Percentiles rank a stretch among this genome's conserved stretches.
These are phyloP conservation scores for Phytophthora chlamydospora DNA, from an alignment of 352 stramenopile species.

Conservation along the genomic window DNA sequence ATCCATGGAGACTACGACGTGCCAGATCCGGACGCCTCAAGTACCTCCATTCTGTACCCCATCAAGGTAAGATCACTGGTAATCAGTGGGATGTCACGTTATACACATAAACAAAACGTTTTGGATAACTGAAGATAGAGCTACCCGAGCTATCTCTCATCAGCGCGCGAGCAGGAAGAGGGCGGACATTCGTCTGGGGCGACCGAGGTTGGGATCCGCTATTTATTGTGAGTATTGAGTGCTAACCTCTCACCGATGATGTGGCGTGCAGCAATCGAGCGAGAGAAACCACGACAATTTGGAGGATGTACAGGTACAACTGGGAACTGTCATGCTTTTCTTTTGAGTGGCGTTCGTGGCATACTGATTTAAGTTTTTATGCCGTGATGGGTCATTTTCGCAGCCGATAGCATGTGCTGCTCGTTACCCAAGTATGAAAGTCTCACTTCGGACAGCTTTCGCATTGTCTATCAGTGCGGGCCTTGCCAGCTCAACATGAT, in stretches of 20 bases:
- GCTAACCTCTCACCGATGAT: too few species aligned
- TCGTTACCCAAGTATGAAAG: constrained; percentile 55
- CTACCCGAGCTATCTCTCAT: constrained; percentile 59
- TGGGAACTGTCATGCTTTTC: neutral
- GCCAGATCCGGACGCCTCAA: constrained; percentile 45
- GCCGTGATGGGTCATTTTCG: neutral
- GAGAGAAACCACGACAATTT: constrained; percentile 39
- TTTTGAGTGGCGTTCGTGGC: neutral
- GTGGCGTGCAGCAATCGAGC: constrained; percentile 30
- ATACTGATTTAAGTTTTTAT: neutral
- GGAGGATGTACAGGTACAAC: constrained; percentile 48
- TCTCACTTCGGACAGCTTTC: constrained; percentile 77
- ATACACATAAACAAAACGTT: neutral
- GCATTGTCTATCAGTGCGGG: constrained; percentile 69
- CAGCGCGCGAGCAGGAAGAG: constrained; percentile 58
- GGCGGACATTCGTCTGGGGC: constrained; percentile 79
- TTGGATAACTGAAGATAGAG: constrained; percentile 41
- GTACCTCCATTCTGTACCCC: constrained; percentile 59
- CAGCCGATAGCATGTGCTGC: constrained; percentile 60
- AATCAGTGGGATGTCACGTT: too few species aligned
- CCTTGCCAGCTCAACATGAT: constrained; percentile 55
- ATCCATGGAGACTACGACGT: constrained; percentile 62
- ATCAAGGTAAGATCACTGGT: constrained; percentile 39
- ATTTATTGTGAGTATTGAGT: too few species aligned
- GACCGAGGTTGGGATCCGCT: constrained; percentile 53